Percentiles rank a stretch among this genome's conserved stretches.
Conservation (phyloP, 2,329 filamentous ascomycete species). For the Penicillium capsulatum region DNA sequence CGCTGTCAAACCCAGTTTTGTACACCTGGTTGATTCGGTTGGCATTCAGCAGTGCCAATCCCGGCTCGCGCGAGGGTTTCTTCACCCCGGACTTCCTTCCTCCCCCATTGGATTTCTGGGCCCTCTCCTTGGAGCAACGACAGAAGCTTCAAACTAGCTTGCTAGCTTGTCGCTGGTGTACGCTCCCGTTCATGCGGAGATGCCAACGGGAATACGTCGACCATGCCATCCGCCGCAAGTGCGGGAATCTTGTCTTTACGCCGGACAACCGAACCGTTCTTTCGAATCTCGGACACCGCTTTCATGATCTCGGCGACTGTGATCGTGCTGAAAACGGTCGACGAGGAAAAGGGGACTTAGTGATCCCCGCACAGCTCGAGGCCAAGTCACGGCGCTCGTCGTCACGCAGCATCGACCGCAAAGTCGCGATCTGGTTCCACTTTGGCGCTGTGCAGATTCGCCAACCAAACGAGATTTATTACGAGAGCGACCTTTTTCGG, state of each 20-base stretch:
- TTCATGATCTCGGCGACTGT: slow-evolving; percentile 20
- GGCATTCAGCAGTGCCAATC: slow-evolving; percentile 40
- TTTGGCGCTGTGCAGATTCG: slow-evolving; percentile 36
- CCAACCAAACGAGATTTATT: slow-evolving; percentile 23
- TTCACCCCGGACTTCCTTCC: slow-evolving; percentile 41
- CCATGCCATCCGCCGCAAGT: slow-evolving; percentile 32
- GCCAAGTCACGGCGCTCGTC: background rate
- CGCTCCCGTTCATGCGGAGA: slow-evolving; percentile 33
- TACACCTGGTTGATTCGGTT: slow-evolving; percentile 44
- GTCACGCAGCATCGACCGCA: slow-evolving; percentile 17
- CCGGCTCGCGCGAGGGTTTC: slow-evolving; percentile 28
- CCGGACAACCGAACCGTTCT: slow-evolving; percentile 23
- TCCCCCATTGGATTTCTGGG: slow-evolving; percentile 32
- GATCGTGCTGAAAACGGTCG: slow-evolving; percentile 22
- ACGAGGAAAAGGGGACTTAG: slow-evolving; percentile 32
- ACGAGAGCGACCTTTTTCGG: slow-evolving; percentile 33
- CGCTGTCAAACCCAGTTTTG: slow-evolving; percentile 39
- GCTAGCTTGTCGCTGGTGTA: slow-evolving; percentile 42
- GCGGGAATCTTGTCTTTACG: slow-evolving; percentile 25
- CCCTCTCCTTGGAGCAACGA: slow-evolving; percentile 26
- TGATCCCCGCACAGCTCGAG: slow-evolving; percentile 20
- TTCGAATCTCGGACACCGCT: slow-evolving; percentile 21
- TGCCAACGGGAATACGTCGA: slow-evolving; percentile 40
- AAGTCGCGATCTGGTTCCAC: slow-evolving; percentile 38
- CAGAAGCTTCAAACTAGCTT: slow-evolving; percentile 35